Evolutionary conservation across 441 rosid species (phyloP), one percentile per base, ranked within the genome.

Genomic region (Gossypium aridum): DNA sequence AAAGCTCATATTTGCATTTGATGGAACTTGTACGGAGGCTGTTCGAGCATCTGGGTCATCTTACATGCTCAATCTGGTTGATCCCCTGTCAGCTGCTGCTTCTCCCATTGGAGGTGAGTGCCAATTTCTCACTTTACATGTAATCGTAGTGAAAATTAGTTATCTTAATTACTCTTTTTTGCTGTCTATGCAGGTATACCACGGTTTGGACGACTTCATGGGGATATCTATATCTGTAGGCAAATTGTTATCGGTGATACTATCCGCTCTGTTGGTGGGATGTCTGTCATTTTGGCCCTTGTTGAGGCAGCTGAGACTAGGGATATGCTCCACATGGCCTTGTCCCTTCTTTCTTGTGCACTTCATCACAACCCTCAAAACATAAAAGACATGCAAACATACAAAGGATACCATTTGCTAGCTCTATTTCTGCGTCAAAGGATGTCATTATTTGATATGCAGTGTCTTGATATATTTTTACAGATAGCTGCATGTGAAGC

Each of bases 401-500:
- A 85, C 83, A 87, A 97, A 88, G 99, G 99, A 73, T 97, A 95
- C 87, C 99, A 97, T 87, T 90, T 97, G 85, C 89, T 97, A 75
- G 90, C 99, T 80, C 89, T 97, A 77, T 97, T 97, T 89, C 82
- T 97, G 81, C 99, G 87, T 64, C 94, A 90, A 68, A 90, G 92
- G 77, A 93, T 97, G 92, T 79, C 92, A 25, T 83, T 93, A 53
- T 88, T 97, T 88, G 99, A 97, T 82, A 95, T 95, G 99, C 99
- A 93, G 86, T 88, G 88, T 77, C 94, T 97, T 76, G 99, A 93
- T 84, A 87, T 93, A 56, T 95, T 97, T 86, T 95, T 97, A 75
- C 98, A 91, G 81, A 92, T 95, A 83, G 98, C 99, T 80, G 99
- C 99, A 73, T 97, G 99, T 59, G 95, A 97, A 87, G 99, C 99